Base-by-base conservation (phyloP, 495 filamentous ascomycete species). In the Penicillium desertorum region DNA sequence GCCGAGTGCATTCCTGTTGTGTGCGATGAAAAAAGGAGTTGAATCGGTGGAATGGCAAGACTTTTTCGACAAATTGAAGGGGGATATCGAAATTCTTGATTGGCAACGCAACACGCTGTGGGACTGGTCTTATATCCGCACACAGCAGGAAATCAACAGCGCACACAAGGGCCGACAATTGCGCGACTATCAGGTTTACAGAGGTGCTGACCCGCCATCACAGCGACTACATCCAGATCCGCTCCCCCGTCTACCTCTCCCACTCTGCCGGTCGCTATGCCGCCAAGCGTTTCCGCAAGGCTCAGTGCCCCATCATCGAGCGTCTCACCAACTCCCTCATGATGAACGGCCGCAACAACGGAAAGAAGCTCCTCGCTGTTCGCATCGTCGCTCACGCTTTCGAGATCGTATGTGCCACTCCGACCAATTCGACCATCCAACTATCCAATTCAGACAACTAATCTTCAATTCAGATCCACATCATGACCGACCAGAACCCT, bases 281-380 rank as follows among this genome's bases (percentile, higher is more conserved):
- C 75, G 86, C 88, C 79, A 99, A 99, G 89, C 88, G 94, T 68
- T 99, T 99, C 91, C 88, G 94, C 82, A 99, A 99, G 86, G 92
- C 95, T 73, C 92, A 98, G 86, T 98, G 94, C 88, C 94, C 94
- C 66, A 98, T 99, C 85, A 96, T 99, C 69, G 94, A 99, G 89
- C 93, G 94, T 76, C 88, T 99, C 59, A 98, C 95, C 82, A 99
- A 99, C 86, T 98, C 94, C 25, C 86, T 99, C 67, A 99, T 99
- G 94, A 98, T 98, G 95, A 96, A 99, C 86, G 94, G 94, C 75
- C 95, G 94, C 80, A 99, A 99, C 88, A 98, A 96, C 89, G 94
- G 94, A 80, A 99, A 99, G 88, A 99, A 99, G 90, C 88, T 98
- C 63, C 96, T 95, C 91, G 95, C 94, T 73, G 92, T 97, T 76